These are phyloP conservation scores for Penicillium sp. DNA, from an alignment of 2,329 filamentous ascomycete genomes.

Conservation along the genomic window DNA sequence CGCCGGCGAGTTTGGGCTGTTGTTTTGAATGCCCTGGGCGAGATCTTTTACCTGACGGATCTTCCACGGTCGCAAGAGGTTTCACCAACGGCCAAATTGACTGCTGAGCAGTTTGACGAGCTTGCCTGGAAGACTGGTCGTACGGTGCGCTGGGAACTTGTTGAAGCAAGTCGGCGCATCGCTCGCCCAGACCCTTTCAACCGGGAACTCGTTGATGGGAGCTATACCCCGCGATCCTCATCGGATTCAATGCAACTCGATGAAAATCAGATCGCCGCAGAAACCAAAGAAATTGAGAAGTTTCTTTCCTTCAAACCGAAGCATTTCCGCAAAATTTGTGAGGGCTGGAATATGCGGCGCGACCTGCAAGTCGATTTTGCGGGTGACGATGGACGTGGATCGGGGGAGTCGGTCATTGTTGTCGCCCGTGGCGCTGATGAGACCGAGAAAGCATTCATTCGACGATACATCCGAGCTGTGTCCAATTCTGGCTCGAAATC, in stretches of 20 bases:
- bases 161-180: conserved; percentile 73
- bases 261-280: conserved; percentile 68
- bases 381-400: conserved; percentile 71
- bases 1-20: conserved; percentile 82
- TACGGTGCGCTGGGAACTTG: conserved; percentile 74
- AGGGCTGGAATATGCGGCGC: conserved; percentile 90
- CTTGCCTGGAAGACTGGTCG: conserved; percentile 80
- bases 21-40: conserved; percentile 88
- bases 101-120: conserved; percentile 57
- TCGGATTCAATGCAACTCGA: conserved; percentile 71
- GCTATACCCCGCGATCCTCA: conserved; percentile 79
- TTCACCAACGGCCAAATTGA: conserved; percentile 43
- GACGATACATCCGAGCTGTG: conserved; percentile 59
- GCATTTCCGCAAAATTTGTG: conserved; percentile 74
- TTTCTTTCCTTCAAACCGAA: conserved; percentile 72
- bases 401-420: conserved; percentile 75
- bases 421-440: conserved; percentile 71
- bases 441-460: conserved; percentile 53
- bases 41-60: conserved; percentile 80
- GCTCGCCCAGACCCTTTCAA: conserved; percentile 73
- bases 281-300: conserved; percentile 78
- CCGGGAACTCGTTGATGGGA: conserved; percentile 65
- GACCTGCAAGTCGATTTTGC: conserved; percentile 86
- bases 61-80: conserved; percentile 60
- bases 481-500: conserved; percentile 31